These are phyloP conservation scores for Fraxinus floribunda DNA, from an alignment of 305 asterid species.

Conservation along the genomic window DNA sequence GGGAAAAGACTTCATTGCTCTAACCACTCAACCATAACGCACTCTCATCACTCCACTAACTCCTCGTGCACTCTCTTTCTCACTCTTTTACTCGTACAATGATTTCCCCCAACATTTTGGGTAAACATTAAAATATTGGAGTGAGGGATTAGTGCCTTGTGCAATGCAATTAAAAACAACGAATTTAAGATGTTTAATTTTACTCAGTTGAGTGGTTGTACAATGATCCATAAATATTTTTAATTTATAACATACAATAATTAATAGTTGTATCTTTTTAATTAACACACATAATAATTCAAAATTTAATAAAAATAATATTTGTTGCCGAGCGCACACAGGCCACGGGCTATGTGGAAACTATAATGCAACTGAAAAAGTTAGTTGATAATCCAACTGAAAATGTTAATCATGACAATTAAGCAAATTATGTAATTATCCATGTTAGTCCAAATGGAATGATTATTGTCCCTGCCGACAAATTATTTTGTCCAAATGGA, in stretches of 20 bases:
- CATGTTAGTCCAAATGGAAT: not conserved
- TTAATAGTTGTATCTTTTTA: no score
- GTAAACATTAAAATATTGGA: not conserved
- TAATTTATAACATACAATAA: no score
- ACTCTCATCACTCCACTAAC: no score
- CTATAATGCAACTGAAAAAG: not conserved
- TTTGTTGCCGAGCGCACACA: not conserved
- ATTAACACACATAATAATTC: no score
- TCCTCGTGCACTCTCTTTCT: no score
- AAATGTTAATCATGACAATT: not conserved
- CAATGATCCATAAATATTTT: no score
- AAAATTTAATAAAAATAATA: no score
- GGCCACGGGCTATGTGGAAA: not conserved
- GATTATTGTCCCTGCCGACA: not conserved
- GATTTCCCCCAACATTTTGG: no score
- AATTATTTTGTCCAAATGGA: not conserved
- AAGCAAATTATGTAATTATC: not conserved
- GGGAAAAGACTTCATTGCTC: not conserved
- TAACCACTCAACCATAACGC: not conserved
- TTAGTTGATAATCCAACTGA: not conserved
- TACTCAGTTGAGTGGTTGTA: no score
- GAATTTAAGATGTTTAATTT: no score
- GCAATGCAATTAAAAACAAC: not conserved
- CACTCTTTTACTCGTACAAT: no score
- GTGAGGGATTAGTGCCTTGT: not conserved